Evolutionary conservation across 192 early-diverging fungal species (phyloP).

Genomic region (Ambispora gerdemannii): DNA sequence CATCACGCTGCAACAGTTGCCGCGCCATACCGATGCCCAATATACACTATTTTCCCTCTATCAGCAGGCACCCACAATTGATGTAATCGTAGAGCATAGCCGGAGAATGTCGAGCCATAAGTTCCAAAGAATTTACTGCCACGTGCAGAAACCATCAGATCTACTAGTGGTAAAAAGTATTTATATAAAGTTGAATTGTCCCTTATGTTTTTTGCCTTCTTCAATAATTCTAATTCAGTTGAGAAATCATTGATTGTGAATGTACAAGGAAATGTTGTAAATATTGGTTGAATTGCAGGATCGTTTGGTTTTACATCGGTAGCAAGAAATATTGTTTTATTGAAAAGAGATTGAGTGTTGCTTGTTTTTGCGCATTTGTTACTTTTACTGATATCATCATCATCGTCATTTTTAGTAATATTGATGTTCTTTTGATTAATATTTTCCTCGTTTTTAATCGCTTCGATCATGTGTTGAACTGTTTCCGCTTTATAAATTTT

Average conservation of each 20-base stretch:
- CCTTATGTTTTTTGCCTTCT: constrained; percentile 16
- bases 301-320: background rate
- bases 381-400: too few species aligned
- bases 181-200: constrained; percentile 45
- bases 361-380: too few species aligned
- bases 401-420: too few species aligned
- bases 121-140: constrained; percentile 53
- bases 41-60: background rate
- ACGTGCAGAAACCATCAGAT: constrained; percentile 52
- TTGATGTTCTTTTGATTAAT: background rate
- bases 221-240: background rate
- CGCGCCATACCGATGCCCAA: too few species aligned
- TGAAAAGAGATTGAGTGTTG: too few species aligned
- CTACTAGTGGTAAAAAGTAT: constrained; percentile 54
- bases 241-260: background rate
- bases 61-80: background rate
- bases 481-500: constrained; percentile 41
- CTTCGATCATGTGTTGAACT: constrained; percentile 48
- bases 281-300: background rate
- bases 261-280: background rate
- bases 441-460: constrained; percentile 30
- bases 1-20: too few species aligned
- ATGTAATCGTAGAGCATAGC: constrained; percentile 14
- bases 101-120: constrained; percentile 47
- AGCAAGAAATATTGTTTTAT: background rate